These are phyloP conservation scores for Camellia granthamiana DNA, from an alignment of 148 eudicot species.

Conservation along the genomic window DNA sequence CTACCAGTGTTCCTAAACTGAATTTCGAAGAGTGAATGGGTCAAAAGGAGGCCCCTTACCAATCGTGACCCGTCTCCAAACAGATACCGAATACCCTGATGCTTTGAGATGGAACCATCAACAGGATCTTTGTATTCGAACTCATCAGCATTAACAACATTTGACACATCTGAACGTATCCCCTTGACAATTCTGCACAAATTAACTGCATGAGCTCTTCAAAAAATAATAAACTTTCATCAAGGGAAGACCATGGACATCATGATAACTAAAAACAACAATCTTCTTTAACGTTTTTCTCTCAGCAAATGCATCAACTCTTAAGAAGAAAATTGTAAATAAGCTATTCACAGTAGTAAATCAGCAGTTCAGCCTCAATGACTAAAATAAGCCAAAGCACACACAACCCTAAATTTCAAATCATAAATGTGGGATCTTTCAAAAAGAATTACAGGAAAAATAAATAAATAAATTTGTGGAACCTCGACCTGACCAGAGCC, in stretches of 20 bases:
- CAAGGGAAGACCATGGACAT: not conserved
- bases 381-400: accelerated
- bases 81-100: slow-evolving; percentile 91
- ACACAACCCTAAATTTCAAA: not conserved
- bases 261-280: not conserved
- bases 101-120: slow-evolving; percentile 90
- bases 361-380: not conserved
- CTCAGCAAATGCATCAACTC: not conserved
- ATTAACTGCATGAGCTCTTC: slow-evolving; percentile 2
- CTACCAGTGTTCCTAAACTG: not conserved
- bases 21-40: not conserved
- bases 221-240: not conserved
- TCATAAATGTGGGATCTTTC: not conserved
- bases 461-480: not conserved
- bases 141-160: slow-evolving; percentile 71
- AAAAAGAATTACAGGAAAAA: too few relatives aligned
- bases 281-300: not conserved
- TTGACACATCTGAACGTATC: slow-evolving; percentile 59
- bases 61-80: slow-evolving; percentile 93
- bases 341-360: not conserved
- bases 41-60: slow-evolving; percentile 41
- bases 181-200: slow-evolving; percentile 51
- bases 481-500: not conserved
- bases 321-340: not conserved
- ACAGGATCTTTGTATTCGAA: slow-evolving; percentile 96